A percentile compares a stretch with the other conserved stretches of the same genome.
Conservation (phyloP, 2,329 filamentous ascomycete genomes). For the Aureobasidium sp. region DNA sequence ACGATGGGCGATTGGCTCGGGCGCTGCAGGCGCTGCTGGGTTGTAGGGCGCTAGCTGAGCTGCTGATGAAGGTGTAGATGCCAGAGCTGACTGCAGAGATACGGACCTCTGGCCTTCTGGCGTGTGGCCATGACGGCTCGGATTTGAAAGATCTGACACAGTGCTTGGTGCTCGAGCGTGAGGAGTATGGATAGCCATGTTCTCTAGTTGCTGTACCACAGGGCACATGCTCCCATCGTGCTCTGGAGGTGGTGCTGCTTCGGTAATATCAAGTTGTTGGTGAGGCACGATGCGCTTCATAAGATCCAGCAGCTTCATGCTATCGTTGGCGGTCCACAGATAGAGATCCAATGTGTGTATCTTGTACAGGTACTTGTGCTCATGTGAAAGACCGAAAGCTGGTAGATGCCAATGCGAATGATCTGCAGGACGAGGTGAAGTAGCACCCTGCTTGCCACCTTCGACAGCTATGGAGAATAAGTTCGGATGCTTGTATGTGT, state of each 20-base stretch:
- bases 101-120: conserved; percentile 18
- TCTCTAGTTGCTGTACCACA: conserved; percentile 67
- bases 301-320: conserved; percentile 61
- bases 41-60: conserved; percentile 66
- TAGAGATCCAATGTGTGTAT: conserved; percentile 71
- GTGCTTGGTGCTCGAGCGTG: conserved; percentile 34
- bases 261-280: conserved; percentile 54
- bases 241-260: conserved; percentile 49
- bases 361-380: conserved; percentile 72
- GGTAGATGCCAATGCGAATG: conserved; percentile 64
- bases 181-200: conserved; percentile 58
- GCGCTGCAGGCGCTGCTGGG: conserved; percentile 67
- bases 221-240: conserved; percentile 52
- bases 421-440: conserved; percentile 39
- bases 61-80: conserved; percentile 29
- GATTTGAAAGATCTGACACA: conserved; percentile 22
- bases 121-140: conserved; percentile 25
- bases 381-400: conserved; percentile 62
- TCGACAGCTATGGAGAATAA: conserved; percentile 62
- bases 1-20: conserved; percentile 62
- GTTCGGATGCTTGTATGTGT: conserved; percentile 68
- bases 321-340: conserved; percentile 70
- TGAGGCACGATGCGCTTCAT: conserved; percentile 58
- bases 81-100: conserved; percentile 11
- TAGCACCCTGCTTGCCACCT: conserved; percentile 28